Percentiles rank a stretch among this genome's conserved stretches.
phyloP scores from a whole-genome alignment of 306 rosid genomes.

The Cucurbita ficifolia region DNA sequence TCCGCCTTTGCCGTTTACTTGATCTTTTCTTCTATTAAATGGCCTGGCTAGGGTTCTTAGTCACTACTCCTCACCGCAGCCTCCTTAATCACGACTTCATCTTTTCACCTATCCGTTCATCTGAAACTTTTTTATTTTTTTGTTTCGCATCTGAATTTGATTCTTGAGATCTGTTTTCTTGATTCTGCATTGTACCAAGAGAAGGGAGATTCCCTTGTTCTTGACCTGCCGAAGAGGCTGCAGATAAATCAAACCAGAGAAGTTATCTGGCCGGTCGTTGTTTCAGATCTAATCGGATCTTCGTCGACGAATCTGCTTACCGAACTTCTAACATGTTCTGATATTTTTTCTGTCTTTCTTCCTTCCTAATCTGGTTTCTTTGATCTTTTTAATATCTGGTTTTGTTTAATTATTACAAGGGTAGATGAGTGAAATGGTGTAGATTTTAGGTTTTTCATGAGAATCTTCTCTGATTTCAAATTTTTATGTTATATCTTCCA shows the following conservation, averaged over 20 bases:
- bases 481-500: slow-evolving; percentile 37
- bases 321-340: slow-evolving; percentile 55
- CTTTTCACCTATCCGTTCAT: too few species aligned
- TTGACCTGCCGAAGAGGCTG: slow-evolving; percentile 90
- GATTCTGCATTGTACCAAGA: slow-evolving; percentile 76
- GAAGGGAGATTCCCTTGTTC: slow-evolving; percentile 50
- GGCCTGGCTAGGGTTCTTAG: background rate
- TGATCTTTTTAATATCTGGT: background rate
- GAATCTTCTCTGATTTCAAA: slow-evolving; percentile 43
- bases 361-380: background rate
- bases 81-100: too few species aligned
- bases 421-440: slow-evolving; percentile 38
- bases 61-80: background rate
- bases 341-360: background rate
- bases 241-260: slow-evolving; percentile 41
- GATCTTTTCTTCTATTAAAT: background rate
- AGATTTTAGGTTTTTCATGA: slow-evolving; percentile 31
- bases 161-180: background rate
- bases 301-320: slow-evolving; percentile 83
- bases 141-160: background rate
- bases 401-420: slow-evolving; percentile 26
- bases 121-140: background rate
- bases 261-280: slow-evolving; percentile 82
- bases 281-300: slow-evolving; percentile 17
- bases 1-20: background rate